Evolutionary conservation across 176 grass and related monocot species (phyloP), one percentile per base, ranked within the genome.

Genomic region (Juncus effusus): DNA sequence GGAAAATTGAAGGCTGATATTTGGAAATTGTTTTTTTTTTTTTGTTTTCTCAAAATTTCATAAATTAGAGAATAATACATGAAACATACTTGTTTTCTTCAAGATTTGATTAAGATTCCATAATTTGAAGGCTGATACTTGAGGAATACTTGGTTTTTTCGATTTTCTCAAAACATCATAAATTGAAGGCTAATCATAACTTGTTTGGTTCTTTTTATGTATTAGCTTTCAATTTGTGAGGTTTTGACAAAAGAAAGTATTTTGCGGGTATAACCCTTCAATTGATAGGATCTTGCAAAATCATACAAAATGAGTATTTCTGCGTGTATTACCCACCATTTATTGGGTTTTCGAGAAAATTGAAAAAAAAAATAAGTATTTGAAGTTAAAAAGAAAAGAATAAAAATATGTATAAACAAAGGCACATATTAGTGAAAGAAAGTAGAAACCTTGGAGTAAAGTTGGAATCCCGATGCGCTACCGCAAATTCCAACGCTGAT

Each of bases 401-500:
- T 28, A 28, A 28, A 28, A 28, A 28, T 28, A 28, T 28, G 19
- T 16, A 69, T 62, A 60, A 56, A 44, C 36, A 70, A 54, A 54
- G 7, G 13, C 50, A 14, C 50, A 62, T 59, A 6, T 52, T 3
- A 79, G 63, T 35, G 62, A 6, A 78, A 49, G 56, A 63, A 7
- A 36, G 51, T 67, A 50, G 69, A 54, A 70, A 97, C 94, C 82
- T 91, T 51, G 4, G 88, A 82, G 45, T 97, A 97, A 13, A 92
- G 38, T 56, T 97, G 94, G 81, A 97, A 97, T 78, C 82, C 82
- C 72, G 81, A 81, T 51, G 81, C 88, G 7, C 94, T 97, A 40
- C 94, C 94, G 40, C 88, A 97, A 78, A 97, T 97, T 73, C 94
- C 94, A 45, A 97, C 88, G 6, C 94, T 97, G 60, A 97, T 81